Conservation (phyloP, 1,284 basidiomycete species). For the Fomitiporia mediterranea region DNA sequence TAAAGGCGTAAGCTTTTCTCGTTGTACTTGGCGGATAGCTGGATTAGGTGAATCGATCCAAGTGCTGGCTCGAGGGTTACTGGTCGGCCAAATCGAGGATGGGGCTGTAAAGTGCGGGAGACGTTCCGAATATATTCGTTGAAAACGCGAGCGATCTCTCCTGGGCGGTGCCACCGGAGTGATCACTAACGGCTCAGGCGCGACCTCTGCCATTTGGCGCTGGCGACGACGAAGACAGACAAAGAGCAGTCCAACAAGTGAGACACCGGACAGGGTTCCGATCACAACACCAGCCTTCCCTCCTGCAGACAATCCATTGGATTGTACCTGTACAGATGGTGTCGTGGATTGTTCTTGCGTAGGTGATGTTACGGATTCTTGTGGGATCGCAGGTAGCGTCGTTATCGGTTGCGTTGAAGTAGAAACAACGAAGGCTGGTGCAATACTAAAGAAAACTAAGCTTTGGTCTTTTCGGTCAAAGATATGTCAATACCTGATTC, state of each 20-base stretch:
- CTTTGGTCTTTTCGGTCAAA: background rate
- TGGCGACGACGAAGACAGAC: constrained; percentile 2
- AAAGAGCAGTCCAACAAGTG: background rate
- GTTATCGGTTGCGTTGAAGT: too few relatives aligned
- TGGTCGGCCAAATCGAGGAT: constrained; percentile 10
- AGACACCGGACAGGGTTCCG: background rate
- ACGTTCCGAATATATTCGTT: constrained; percentile 3
- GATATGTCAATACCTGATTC: background rate
- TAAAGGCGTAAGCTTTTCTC: constrained; percentile 7
- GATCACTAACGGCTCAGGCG: constrained; percentile 12
- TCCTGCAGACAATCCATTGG: background rate
- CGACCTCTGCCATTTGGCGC: background rate
- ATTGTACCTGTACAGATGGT: too few relatives aligned
- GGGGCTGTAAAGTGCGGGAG: constrained; percentile 12
- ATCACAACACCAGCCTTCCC: constrained; percentile 5
- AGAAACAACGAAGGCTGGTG: background rate
- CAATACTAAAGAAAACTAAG: background rate
- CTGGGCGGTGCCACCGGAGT: background rate
- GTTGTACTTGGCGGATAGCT: background rate
- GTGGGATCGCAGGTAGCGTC: too few relatives aligned
- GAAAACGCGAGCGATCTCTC: constrained; percentile 8
- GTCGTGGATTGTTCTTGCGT: too few relatives aligned
- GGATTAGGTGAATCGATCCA: background rate
- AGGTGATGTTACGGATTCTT: too few relatives aligned
- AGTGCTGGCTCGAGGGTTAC: background rate